These are phyloP conservation scores for Linnemannia zychae DNA, from an alignment of 192 early-diverging fungal species.

Conservation along the genomic window DNA sequence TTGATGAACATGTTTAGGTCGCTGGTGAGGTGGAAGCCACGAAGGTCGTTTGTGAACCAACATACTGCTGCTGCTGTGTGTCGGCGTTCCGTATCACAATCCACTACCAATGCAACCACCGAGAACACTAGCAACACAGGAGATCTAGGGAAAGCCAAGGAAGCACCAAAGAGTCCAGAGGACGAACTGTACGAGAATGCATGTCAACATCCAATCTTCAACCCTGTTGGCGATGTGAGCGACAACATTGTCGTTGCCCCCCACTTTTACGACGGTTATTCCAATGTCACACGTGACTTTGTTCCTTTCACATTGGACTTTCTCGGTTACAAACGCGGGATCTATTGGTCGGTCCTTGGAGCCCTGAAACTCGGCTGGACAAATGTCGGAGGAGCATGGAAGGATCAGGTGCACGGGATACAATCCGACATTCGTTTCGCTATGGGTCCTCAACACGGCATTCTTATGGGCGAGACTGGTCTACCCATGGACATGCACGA, in stretches of 20 bases:
- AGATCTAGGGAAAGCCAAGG: constrained; percentile 9
- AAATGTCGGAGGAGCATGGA: constrained; percentile 19
- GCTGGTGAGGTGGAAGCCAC: constrained; percentile 57
- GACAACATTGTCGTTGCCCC: constrained; percentile 48
- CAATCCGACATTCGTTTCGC: constrained; percentile 28
- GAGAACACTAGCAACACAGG: not conserved
- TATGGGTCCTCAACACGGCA: constrained; percentile 26
- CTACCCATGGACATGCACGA: constrained; percentile 47
- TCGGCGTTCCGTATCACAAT: constrained; percentile 1
- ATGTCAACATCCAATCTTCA: constrained; percentile 30
- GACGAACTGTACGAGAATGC: constrained; percentile 40
- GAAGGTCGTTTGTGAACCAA: constrained; percentile 50
- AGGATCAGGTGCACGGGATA: constrained; percentile 33
- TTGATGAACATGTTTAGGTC: constrained; percentile 63
- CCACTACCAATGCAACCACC: not conserved
- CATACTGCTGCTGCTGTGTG: constrained; percentile 7
- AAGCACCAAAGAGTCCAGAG: not conserved
- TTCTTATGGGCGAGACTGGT: constrained; percentile 52
- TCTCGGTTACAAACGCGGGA: constrained; percentile 41
- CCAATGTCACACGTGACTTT: constrained; percentile 52
- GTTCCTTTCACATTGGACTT: constrained; percentile 43
- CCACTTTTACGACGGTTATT: constrained; percentile 53
- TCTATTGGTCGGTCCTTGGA: constrained; percentile 37
- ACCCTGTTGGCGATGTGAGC: constrained; percentile 46
- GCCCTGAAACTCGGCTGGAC: constrained; percentile 42